Base-by-base conservation (phyloP, 805 yeast genomes). In the Hanseniaspora osmophila region DNA sequence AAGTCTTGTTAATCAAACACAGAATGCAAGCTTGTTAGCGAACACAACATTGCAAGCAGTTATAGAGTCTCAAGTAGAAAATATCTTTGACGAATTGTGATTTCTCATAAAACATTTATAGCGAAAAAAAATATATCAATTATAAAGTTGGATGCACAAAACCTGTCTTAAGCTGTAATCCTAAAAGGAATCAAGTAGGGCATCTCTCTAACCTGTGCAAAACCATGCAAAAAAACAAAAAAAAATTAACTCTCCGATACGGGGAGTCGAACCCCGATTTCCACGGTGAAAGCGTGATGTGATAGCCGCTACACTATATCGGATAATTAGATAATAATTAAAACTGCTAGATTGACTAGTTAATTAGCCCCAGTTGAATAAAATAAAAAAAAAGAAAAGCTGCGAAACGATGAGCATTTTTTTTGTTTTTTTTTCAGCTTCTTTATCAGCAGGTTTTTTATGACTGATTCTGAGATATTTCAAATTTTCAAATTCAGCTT, bases 201-300 rank as follows among this genome's bases (percentile, higher is more conserved):
- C n/a, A n/a, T n/a, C n/a, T n/a, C n/a, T n/a, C n/a, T n/a, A n/a
- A n/a, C n/a, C n/a, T n/a, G n/a, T n/a, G n/a, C n/a, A n/a, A n/a
- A n/a, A n/a, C n/a, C n/a, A n/a, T n/a, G n/a, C n/a, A n/a, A n/a
- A n/a, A n/a, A n/a, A n/a, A 13, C 15, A 13, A n/a, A 32, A 32
- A 32, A 17, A 37, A 37, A n/a, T n/a, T 18, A 5, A 38, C 10
- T 18, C 41, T 38, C 41, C 41, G 41, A 38, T 38, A 38, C 41
- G 41, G 41, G 41, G 41, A 38, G 41, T 38, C 41, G 41, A 38
- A 38, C 41, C 41, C 41, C 41, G 41, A 38, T 38, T 22, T 38
- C 41, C 41, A 38, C 41, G 41, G 41, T 38, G 41, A 38, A 38
- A 38, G 41, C 41, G 41, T 38, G 41, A 38, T 38, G 41, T 38